Base-by-base conservation (phyloP, 805 yeast species). In the Lachancea waltii region DNA sequence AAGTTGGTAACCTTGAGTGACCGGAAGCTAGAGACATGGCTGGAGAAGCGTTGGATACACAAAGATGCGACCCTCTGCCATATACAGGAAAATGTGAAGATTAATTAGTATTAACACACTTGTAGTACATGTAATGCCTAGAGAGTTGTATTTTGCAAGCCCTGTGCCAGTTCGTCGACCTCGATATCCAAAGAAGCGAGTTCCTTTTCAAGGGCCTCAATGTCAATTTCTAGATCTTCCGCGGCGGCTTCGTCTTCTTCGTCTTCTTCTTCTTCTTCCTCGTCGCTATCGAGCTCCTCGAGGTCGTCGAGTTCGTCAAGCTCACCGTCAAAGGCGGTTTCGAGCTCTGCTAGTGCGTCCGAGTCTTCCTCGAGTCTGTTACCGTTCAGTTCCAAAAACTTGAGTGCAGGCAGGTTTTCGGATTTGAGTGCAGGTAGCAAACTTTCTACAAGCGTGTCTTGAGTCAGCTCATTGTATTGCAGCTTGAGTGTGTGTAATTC, bases 281-380 rank as follows among this genome's bases (percentile, higher is more conserved):
- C 81, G 32, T 75, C 85, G 34, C 72, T 69, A 34, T 70, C 81
- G 19, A 69, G 69, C 60, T 86, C 96, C 67, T 90, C 98, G 65
- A 92, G 74, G 51, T 92, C 98, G 51, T 90, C 97, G 35, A 92
- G 70, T 57, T 92, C 98, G 53, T 90, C 95, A 23, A 92, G 67
- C 58, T 82, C 90, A 44, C 95, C 95, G 41, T 75, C 84, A 49
- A 90, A 86, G 13, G 79, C 60, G 15, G 68, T 75, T 33, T 61
- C 69, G 46, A 90, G 75, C 36, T 65, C 62, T 38, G 77, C 83
- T 40, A 92, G 61, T 15, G 72, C 67, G 42, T 77, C 82, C 29
- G 85, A 77, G 47, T 90, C 97, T 60, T 92, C 97, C 35, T 85
- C 85, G 53, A 92, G 82, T 57, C 85, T 70, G 65, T 92, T 92